Evolutionary conservation across 2,329 filamentous ascomycete genomes (phyloP).

Genomic region (Xylaria arbuscula): DNA sequence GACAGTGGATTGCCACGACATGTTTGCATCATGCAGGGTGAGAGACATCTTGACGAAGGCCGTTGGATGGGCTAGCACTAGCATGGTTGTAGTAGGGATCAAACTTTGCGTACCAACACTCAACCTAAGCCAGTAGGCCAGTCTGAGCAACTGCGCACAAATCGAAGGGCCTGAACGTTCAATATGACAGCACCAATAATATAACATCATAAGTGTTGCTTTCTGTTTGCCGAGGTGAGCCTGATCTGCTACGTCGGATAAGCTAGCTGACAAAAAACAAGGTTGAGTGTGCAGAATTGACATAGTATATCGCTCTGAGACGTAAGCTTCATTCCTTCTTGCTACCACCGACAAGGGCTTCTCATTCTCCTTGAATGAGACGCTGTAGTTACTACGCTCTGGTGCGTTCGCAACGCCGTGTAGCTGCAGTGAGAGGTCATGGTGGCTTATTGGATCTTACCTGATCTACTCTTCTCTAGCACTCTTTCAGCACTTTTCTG

Average conservation of each 20-base stretch:
- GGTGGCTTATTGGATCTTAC: slow-evolving; percentile 1
- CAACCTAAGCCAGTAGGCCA: not conserved
- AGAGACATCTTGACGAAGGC: not conserved
- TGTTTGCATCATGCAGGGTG: not conserved
- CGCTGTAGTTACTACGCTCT: not conserved
- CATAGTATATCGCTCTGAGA: slow-evolving; percentile 10
- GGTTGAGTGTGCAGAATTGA: not conserved
- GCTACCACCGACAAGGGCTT: not conserved
- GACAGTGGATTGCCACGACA: not conserved
- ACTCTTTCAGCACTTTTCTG: not conserved
- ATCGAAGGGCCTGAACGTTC: not conserved
- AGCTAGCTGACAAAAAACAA: not conserved
- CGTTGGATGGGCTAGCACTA: not conserved
- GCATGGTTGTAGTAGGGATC: not conserved
- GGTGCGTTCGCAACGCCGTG: not conserved
- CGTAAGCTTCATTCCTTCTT: slow-evolving; percentile 22
- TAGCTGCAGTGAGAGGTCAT: slow-evolving; percentile 6
- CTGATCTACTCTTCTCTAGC: not conserved
- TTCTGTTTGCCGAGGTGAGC: not conserved
- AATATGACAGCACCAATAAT: not conserved
- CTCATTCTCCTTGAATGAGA: not conserved
- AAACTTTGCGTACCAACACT: no score
- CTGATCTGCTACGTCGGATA: not conserved
- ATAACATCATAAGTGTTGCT: not conserved
- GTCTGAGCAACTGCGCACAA: not conserved